A percentile compares a stretch with the other conserved stretches of the same genome.
These are phyloP conservation scores for Chamaenerion angustifolium DNA, from an alignment of 345 rosid genomes.

Conservation along the genomic window DNA sequence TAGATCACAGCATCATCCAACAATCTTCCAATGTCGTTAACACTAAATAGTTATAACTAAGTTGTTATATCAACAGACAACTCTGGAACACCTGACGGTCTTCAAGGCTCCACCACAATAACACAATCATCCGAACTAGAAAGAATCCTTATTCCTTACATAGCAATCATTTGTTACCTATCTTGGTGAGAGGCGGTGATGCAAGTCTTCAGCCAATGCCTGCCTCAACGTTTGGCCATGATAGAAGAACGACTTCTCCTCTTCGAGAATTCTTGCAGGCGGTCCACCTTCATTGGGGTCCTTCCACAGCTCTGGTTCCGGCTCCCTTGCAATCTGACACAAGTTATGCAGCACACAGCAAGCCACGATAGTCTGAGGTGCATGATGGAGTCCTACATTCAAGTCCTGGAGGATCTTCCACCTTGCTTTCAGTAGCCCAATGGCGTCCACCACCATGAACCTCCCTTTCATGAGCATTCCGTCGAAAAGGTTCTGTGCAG, in stretches of 20 bases:
- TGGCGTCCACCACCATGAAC: conserved; percentile 84
- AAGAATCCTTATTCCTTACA: conserved; percentile 3
- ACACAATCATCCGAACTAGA: neutral
- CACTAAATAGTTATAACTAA: too few species aligned
- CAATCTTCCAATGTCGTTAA: too few species aligned
- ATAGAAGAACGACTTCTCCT: conserved; percentile 67
- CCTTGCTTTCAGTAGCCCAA: conserved; percentile 76
- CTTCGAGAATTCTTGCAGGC: conserved; percentile 60
- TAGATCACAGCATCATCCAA: too few species aligned
- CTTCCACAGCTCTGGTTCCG: conserved; percentile 77
- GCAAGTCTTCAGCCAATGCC: conserved; percentile 90
- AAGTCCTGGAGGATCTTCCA: conserved; percentile 94
- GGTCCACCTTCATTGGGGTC: conserved; percentile 75
- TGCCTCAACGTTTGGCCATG: conserved; percentile 81
- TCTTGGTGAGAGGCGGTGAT: conserved; percentile 77
- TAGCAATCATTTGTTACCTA: conserved; percentile 11
- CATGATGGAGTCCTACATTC: conserved; percentile 88
- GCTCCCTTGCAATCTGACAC: conserved; percentile 94
- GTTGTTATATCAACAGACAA: too few species aligned
- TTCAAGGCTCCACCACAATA: neutral
- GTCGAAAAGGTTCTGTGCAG: conserved; percentile 83
- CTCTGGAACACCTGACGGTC: neutral
- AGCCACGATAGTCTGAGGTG: conserved; percentile 94
- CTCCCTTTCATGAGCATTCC: conserved; percentile 99
- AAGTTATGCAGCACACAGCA: conserved; percentile 95